These are phyloP conservation scores for Boletus insuetus DNA, from an alignment of 768 basidiomycete genomes.

Conservation along the genomic window DNA sequence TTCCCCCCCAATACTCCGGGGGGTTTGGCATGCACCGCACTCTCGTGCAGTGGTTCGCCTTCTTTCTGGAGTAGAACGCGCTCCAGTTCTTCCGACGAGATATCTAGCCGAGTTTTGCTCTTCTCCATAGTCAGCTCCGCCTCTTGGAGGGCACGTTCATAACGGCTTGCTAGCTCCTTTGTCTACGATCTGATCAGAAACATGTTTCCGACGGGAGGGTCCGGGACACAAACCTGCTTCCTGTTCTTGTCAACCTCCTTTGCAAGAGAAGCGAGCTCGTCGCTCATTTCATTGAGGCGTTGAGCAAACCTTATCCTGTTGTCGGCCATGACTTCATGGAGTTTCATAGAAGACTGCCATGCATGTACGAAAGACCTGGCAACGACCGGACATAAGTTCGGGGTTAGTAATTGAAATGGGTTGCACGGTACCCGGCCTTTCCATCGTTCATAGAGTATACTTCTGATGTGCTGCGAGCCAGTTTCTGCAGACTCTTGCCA, in stretches of 20 bases:
- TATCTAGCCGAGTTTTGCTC: slow-evolving; percentile 80
- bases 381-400: slow-evolving; percentile 12
- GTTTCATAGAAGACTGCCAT: slow-evolving; percentile 83
- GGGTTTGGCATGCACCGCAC: slow-evolving; percentile 60
- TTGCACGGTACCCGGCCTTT: slow-evolving; percentile 79
- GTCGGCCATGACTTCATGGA: slow-evolving; percentile 89
- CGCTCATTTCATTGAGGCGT: slow-evolving; percentile 92
- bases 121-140: slow-evolving; percentile 87
- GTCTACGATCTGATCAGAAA: slow-evolving; percentile 48
- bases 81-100: slow-evolving; percentile 92
- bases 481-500: slow-evolving; percentile 81
- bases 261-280: slow-evolving; percentile 80
- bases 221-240: slow-evolving; percentile 59
- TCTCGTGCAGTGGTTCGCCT: slow-evolving; percentile 88
- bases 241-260: slow-evolving; percentile 95
- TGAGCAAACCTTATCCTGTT: slow-evolving; percentile 84
- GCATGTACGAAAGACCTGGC: slow-evolving; percentile 65
- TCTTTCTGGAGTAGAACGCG: slow-evolving; percentile 91
- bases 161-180: slow-evolving; percentile 85
- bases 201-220: background rate
- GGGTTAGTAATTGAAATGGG: background rate
- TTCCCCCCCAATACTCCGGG: slow-evolving; percentile 65
- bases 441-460: slow-evolving; percentile 84
- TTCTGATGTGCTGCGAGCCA: slow-evolving; percentile 75
- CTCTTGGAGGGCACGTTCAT: slow-evolving; percentile 86